phyloP scores from a whole-genome alignment of 768 basidiomycete genomes.

The Termitomyces eurrhizus region DNA sequence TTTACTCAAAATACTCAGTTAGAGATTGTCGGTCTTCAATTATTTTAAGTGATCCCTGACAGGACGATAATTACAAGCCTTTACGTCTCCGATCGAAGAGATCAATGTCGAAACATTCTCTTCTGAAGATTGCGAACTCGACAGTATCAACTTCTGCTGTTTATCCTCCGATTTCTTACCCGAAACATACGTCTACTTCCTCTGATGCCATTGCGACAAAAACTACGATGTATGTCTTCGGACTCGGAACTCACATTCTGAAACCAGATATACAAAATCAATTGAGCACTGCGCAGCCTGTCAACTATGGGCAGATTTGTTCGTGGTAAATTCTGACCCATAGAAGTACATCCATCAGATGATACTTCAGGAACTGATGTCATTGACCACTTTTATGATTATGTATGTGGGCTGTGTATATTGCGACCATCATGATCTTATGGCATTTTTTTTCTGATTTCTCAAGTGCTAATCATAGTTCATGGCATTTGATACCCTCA shows the following conservation, averaged over 20 bases:
- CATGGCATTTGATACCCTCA: neutral
- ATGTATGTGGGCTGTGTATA: neutral
- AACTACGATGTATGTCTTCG: constrained; percentile 51
- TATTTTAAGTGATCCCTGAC: no score
- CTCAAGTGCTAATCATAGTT: neutral
- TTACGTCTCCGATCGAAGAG: constrained; percentile 33
- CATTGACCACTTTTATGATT: neutral
- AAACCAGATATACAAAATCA: constrained; percentile 38
- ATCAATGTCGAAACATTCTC: constrained; percentile 9
- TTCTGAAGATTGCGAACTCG: constrained; percentile 3
- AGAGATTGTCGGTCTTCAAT: no score
- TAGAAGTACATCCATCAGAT: constrained; percentile 18
- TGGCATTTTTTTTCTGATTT: neutral
- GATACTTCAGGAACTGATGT: constrained; percentile 6
- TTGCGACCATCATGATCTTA: constrained; percentile 6
- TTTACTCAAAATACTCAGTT: neutral
- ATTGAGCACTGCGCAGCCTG: constrained; percentile 22
- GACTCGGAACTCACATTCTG: constrained; percentile 32
- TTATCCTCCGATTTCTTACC: constrained; percentile 8
- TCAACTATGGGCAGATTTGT: constrained; percentile 69
- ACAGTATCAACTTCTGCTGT: neutral
- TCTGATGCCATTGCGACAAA: constrained; percentile 43
- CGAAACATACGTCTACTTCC: constrained; percentile 12
- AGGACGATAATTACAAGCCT: no score
- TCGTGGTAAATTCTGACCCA: constrained; percentile 72